phyloP scores from a whole-genome alignment of 257 asterid species.

The Solanum chilense region DNA sequence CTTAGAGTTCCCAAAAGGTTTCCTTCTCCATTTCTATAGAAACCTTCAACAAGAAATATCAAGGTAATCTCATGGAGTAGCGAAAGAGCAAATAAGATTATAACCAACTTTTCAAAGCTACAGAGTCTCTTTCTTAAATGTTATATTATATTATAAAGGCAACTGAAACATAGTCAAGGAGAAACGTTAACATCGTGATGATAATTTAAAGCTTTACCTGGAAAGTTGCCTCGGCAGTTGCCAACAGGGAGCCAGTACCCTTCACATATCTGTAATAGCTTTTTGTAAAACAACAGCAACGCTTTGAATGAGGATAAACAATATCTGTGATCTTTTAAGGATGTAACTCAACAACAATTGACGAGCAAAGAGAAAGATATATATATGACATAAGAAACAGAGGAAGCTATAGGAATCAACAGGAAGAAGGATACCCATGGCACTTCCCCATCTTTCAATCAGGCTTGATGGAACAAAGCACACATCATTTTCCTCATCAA shows the following conservation, averaged over 20 bases:
- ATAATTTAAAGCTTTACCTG: constrained; percentile 20
- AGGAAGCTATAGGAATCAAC: neutral
- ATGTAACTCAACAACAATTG: neutral
- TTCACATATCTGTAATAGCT: constrained; percentile 87
- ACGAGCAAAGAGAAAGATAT: neutral
- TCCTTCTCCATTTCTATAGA: neutral
- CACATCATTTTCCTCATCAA: constrained; percentile 27
- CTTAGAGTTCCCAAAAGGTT: neutral
- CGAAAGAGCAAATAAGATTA: neutral
- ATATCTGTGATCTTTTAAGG: constrained; percentile 44
- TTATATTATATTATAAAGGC: neutral
- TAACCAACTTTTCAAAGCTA: neutral
- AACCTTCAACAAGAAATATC: neutral
- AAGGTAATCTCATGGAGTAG: neutral
- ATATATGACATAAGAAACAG: neutral
- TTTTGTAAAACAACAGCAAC: constrained; percentile 93
- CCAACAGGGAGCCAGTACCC: constrained; percentile 94
- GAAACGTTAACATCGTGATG: neutral
- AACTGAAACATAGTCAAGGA: neutral
- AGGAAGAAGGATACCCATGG: constrained; percentile 77
- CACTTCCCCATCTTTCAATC: constrained; percentile 87
- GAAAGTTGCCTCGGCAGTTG: constrained; percentile 64
- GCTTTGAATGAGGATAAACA: constrained; percentile 82
- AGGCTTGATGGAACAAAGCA: constrained; percentile 61
- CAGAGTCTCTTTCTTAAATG: neutral